Conservation (phyloP, 192 early-diverging fungal genomes). For the Umbelopsis sp. region DNA sequence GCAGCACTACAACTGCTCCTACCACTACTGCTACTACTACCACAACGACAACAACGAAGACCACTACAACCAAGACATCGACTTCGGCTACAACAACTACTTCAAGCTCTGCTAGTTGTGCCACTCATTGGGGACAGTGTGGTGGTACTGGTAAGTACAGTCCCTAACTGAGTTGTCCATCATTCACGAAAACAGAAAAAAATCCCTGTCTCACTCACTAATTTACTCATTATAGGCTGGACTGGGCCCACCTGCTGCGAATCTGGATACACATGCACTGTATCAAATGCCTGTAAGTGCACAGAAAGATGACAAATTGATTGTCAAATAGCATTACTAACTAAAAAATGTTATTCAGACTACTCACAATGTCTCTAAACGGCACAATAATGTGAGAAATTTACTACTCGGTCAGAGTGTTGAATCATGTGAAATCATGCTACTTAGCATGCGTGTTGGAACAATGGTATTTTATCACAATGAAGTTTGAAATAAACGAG, state of each 20-base stretch:
- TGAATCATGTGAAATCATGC: too few species aligned
- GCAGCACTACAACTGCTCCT: not conserved
- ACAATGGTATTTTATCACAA: too few species aligned
- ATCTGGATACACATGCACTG: not conserved
- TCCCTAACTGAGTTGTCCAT: too few species aligned
- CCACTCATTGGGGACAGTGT: conserved; percentile 8
- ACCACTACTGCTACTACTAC: not conserved
- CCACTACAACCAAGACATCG: not conserved
- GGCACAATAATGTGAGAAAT: not conserved
- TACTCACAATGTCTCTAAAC: not conserved
- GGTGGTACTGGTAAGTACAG: not conserved
- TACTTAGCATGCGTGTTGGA: too few species aligned
- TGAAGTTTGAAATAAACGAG: too few species aligned
- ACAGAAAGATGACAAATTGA: not conserved
- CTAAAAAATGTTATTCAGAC: not conserved
- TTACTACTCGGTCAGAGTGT: too few species aligned
- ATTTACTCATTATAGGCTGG: conserved; percentile 3
- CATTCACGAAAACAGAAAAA: too few species aligned
- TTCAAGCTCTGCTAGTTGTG: not conserved
- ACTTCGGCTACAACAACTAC: not conserved
- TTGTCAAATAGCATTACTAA: too few species aligned
- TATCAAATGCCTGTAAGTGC: not conserved
- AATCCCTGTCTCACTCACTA: not conserved
- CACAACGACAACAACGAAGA: not conserved
- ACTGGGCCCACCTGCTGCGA: not conserved